A percentile compares a stretch with the other conserved stretches of the same genome.
Evolutionary conservation across 768 basidiomycete genomes (phyloP).

Genomic region (Pleurotus platypus): DNA sequence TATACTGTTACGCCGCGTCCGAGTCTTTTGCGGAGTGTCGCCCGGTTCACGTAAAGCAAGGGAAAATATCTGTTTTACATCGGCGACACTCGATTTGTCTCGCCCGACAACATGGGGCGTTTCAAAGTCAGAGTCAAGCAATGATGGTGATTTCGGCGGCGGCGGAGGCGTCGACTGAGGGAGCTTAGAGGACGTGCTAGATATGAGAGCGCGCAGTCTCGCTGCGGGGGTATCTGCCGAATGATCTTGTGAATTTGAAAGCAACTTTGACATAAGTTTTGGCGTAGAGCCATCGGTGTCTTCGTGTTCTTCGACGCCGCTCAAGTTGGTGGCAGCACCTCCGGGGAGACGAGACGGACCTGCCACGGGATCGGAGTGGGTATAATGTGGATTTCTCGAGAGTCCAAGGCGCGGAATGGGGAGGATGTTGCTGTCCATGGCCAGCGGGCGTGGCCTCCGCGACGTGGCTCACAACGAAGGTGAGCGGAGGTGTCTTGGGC

Average conservation of each 20-base stretch:
- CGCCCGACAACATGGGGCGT: conserved; percentile 31
- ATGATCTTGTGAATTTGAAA: conserved; percentile 36
- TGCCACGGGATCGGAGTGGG: conserved; percentile 12
- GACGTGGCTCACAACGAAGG: too few relatives aligned
- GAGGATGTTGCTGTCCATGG: conserved; percentile 5
- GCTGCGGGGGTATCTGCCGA: conserved; percentile 49
- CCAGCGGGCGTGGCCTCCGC: neutral
- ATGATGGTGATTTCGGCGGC: conserved; percentile 32
- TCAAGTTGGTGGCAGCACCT: conserved; percentile 1
- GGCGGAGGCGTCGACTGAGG: conserved; percentile 20
- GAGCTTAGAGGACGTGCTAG: conserved; percentile 39
- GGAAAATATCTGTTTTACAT: conserved; percentile 64
- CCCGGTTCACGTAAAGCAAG: conserved; percentile 61
- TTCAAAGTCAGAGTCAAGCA: conserved; percentile 59
- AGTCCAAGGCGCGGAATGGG: conserved; percentile 14
- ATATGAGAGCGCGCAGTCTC: conserved; percentile 60
- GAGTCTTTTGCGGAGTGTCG: conserved; percentile 56
- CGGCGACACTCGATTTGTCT: conserved; percentile 44
- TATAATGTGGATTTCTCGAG: conserved; percentile 9
- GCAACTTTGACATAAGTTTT: conserved; percentile 30
- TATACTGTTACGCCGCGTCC: conserved; percentile 54
- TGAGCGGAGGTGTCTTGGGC: too few relatives aligned
- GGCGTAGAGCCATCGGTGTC: conserved; percentile 31
- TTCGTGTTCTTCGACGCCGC: conserved; percentile 20
- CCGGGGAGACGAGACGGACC: conserved; percentile 25